Base-by-base conservation (phyloP, 192 early-diverging fungal genomes). In the Backusella sp. region DNA sequence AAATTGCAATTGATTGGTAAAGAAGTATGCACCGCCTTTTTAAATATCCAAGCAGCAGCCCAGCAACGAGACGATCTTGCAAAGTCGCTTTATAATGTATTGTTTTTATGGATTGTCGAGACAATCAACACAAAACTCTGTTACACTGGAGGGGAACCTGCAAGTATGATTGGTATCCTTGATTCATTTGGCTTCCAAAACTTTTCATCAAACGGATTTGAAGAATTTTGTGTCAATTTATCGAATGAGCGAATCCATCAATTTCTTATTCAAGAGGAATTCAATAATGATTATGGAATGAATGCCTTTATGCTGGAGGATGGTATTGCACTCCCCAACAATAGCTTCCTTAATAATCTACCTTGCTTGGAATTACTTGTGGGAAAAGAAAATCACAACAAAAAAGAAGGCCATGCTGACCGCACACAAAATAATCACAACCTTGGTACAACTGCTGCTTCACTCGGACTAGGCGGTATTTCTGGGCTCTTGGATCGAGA, bases 31-130 rank as follows among this genome's bases (percentile, higher is more conserved):
- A 92, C 92, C 15, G 88, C 90, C 14, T 91, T 93, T 56, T 84
- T 96, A 59, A 91, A 92, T 73, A 81, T 86, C 36, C 88, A 86
- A 23, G 88, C 86, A 19, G 95, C 95, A 0, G 70, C 52, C 0
- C 76, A 82, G 14, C 93, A 94, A 80, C 87, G 95, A 46, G 92
- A 96, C 75, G 76, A 79, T 7, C 83, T 96, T 8, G 90, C 93
- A 6, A 85, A 84, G 46, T 82, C 89, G 1, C 85, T 96, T 30
- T 96, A 95, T 80, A 87, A 87, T 28, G 84, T 93, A 3, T 53
- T 94, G n/a, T 92, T 94, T 79, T 79, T 83, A 52, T 95, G 93
- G 92, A 76, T 96, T 36, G 82, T 94, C 3, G 94, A 95, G 74
- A 86, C 86, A 76, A 84, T 96, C 76, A 96, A 96, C 83, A 85